phyloP scores from a whole-genome alignment of 106 monocot species.

The Allium sativum region DNA sequence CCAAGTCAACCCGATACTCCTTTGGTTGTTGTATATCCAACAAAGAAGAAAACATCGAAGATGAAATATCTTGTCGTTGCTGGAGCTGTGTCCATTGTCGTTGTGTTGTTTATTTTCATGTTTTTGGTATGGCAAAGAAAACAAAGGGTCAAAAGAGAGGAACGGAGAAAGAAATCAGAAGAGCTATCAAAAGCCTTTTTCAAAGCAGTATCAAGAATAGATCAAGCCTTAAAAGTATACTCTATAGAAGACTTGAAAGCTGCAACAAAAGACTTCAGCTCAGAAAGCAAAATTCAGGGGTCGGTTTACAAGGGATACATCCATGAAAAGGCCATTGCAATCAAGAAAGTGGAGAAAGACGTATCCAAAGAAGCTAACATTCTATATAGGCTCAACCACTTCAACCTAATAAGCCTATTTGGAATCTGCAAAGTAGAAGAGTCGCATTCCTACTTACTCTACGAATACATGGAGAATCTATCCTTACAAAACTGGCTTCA shows the following conservation, averaged over 20 bases:
- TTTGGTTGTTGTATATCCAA: background rate
- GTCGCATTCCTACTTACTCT: conserved; percentile 11
- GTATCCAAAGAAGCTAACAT: conserved; percentile 13
- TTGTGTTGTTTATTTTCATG: background rate
- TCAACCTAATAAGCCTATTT: conserved; percentile 18
- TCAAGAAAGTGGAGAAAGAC: conserved; percentile 16
- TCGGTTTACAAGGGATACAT: conserved; percentile 19
- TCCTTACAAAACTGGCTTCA: conserved; percentile 21
- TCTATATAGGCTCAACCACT: conserved; percentile 28
- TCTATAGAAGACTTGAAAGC: conserved; percentile 14
- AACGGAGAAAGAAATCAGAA: conserved; percentile 1
- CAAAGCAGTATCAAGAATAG: background rate
- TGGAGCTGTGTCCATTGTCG: background rate
- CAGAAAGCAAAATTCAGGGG: conserved; percentile 9
- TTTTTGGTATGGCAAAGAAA: background rate
- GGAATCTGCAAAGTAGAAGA: conserved; percentile 10
- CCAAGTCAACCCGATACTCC: background rate
- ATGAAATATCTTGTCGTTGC: background rate
- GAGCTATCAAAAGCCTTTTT: conserved; percentile 11
- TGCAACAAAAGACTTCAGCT: conserved; percentile 19
- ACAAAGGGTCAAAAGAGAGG: conserved; percentile 3
- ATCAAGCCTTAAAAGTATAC: conserved; percentile 7
- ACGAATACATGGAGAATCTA: conserved; percentile 25
- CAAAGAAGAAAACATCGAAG: background rate
- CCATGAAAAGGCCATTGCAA: background rate